Evolutionary conservation across 2,329 filamentous ascomycete species (phyloP).

Genomic region (Cyphellophora europaea): DNA sequence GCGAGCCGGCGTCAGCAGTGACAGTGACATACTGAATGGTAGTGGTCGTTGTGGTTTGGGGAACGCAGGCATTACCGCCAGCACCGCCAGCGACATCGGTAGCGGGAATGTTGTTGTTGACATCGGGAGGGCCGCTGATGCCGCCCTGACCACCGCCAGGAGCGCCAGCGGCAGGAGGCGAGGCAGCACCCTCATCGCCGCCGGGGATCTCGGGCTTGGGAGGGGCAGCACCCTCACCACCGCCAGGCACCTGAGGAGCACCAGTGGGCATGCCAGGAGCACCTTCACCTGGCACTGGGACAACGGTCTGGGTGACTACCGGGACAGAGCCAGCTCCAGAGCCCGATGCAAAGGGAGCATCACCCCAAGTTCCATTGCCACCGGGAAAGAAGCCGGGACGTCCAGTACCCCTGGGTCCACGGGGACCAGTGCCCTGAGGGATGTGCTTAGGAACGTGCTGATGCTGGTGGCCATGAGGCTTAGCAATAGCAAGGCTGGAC

Average conservation of each 20-base stretch:
- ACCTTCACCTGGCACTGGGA: conserved; percentile 6
- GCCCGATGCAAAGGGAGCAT: conserved; percentile 2
- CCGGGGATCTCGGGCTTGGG: not conserved
- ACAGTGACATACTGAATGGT: conserved; percentile 20
- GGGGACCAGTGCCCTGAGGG: conserved; percentile 10
- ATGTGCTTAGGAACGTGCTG: conserved; percentile 6
- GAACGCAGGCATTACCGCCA: conserved; percentile 7
- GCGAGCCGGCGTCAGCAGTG: conserved; percentile 13
- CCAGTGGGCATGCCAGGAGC: too few species aligned
- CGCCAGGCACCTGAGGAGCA: not conserved
- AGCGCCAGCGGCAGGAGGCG: too few species aligned
- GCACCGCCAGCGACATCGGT: conserved; percentile 7
- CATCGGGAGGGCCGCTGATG: conserved; percentile 1
- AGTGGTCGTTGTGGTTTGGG: conserved; percentile 18
- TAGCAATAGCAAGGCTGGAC: conserved; percentile 15
- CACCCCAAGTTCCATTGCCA: conserved; percentile 4
- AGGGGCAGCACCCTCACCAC: not conserved
- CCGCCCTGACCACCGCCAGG: too few species aligned
- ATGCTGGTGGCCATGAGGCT: conserved; percentile 15
- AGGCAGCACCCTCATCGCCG: conserved; percentile 5
- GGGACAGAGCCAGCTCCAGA: conserved; percentile 6
- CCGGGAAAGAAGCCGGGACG: not conserved
- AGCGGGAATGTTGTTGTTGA: conserved; percentile 1
- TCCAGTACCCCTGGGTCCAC: conserved; percentile 1
- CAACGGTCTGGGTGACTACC: conserved; percentile 7